phyloP scores from a whole-genome alignment of 257 asterid genomes.

The Plantago major region DNA sequence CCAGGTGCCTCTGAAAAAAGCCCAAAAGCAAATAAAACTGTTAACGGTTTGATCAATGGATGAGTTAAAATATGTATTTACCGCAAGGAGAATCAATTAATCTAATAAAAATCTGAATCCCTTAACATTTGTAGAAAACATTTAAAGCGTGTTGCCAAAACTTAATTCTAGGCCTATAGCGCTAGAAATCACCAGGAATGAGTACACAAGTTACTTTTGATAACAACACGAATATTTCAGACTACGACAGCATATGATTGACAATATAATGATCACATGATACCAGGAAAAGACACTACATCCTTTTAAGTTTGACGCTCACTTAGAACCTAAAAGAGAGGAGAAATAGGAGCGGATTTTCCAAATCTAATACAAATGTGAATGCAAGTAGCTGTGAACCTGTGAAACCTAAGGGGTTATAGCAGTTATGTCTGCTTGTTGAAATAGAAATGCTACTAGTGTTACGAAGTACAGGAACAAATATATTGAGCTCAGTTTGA shows the following conservation, averaged over 20 bases:
- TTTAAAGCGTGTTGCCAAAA: neutral
- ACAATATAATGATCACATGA: neutral
- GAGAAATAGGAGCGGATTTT: neutral
- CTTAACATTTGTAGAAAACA: neutral
- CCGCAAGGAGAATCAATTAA: slow-evolving; percentile 5
- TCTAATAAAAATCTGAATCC: neutral
- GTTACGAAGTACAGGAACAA: no score
- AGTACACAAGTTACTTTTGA: neutral
- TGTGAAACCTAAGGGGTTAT: no score
- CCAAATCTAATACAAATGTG: neutral
- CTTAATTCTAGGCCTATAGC: neutral
- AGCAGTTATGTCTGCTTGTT: no score
- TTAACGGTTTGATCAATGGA: slow-evolving; percentile 22
- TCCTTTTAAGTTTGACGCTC: neutral
- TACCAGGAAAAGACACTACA: neutral
- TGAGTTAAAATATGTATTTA: slow-evolving; percentile 1
- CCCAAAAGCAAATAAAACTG: slow-evolving; percentile 14
- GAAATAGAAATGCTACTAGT: no score
- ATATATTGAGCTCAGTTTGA: no score
- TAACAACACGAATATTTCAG: slow-evolving; percentile 9
- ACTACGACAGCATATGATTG: neutral
- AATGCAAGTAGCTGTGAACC: no score
- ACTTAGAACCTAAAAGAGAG: neutral
- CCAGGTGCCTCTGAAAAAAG: slow-evolving; percentile 89
- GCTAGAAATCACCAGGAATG: neutral